Evolutionary conservation across 495 filamentous ascomycete species (phyloP), one percentile per base, ranked within the genome.

Genomic region (Aspergillus baeticus): DNA sequence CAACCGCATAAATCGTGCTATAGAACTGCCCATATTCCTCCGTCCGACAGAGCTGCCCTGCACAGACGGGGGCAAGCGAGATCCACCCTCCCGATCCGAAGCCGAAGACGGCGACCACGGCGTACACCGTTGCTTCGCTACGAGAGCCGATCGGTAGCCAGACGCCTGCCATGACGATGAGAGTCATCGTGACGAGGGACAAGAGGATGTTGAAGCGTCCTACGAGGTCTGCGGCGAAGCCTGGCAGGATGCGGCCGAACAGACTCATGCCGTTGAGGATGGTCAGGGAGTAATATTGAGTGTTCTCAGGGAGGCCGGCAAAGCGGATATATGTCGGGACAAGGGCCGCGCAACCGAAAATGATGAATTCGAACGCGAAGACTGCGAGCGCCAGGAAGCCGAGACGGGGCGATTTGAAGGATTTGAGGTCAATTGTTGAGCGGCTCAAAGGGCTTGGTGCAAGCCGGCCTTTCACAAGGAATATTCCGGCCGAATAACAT

Each of bases 231-330:
- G 86, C 89, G 7, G 84, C 60, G 52, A 85, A 77, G 6, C 87
- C 87, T 0, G 88, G 88, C 1, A 89, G 61, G 47, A 89, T 84
- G 23, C 89, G 79, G 2, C 89, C 89, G 31, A 89, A 42, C 17
- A 70, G 37, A 48, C 69, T 70, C 67, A 70, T 72, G 37, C 67
- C 63, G 31, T 75, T 75, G 41, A 75, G 37, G 26, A 75, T 61
- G 0, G 72, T 69, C 1, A 75, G 63, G 2, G 69, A 67, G 36
- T 72, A 75, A 51, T 69, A 75, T 22, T 72, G 69, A 6, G 60
- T 48, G 45, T 71, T 60, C 1, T 41, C 13, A 3, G 70, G 45
- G 7, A 73, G 44, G 1, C 65, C 65, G 5, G 62, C 60, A 33
- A 65, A 72, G 21, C 72, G 70, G 21, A 74, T 71, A 54, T 79